Base-by-base conservation (phyloP, 192 early-diverging fungal species). In the Geranomyces michiganensis region DNA sequence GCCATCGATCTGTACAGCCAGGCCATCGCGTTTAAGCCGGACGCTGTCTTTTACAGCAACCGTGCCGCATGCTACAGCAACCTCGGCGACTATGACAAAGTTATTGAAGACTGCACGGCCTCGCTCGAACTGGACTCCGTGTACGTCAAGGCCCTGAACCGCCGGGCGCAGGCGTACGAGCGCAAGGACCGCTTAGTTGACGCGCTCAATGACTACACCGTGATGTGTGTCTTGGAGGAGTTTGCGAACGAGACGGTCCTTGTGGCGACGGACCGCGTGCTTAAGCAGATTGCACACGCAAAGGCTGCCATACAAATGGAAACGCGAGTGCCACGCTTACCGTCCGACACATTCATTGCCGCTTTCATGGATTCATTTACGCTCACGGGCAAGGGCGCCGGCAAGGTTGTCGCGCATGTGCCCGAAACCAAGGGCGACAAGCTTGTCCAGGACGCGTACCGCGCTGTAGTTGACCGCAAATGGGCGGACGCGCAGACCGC, bases 331-430 rank as follows among this genome's bases (percentile, higher is more conserved):
- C 78, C 84, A 31, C 85, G 86, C 10, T 79, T 99, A 58, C 97
- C 96, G n/a, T 95, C 93, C 8, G 83, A 85, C 74, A 94, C 94
- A 41, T 98, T 96, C 76, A 92, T 97, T 17, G 63, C 83, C 32
- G 93, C 93, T 4, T 99, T 96, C 78, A 86, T 99, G 74, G 96
- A 98, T 73, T 94, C 96, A 14, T 98, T 96, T 84, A 80, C 88
- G 27, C 78, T 81, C 53, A 85, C 74, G 15, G 72, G 51, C 13
- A 56, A 21, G 9, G 62, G 56, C 26, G 72, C 75, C n/a, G 33
- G 30, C 1, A 49, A 29, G 19, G 60, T 81, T 31, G 41, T 68
- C 21, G 63, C 68, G n/a, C 45, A 75, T n/a, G 55, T 64, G 13
- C 14, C 60, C 21, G 70, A 70, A 15, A 44, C 53, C 19, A 72